phyloP scores from a whole-genome alignment of 768 basidiomycete species.

The Mycena amicta region DNA sequence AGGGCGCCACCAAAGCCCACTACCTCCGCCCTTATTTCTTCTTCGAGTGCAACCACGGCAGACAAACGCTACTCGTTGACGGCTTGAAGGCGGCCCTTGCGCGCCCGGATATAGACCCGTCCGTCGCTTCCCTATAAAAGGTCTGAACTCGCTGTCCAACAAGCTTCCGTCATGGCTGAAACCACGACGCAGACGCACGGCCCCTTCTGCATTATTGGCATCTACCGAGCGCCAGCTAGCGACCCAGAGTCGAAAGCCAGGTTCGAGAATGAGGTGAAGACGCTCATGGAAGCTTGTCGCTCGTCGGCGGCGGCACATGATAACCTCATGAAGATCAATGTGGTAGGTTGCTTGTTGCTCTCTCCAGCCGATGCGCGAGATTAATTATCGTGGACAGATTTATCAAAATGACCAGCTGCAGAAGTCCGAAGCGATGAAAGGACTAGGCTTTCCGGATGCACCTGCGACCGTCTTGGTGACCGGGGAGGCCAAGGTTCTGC shows the following conservation, averaged over 20 bases:
- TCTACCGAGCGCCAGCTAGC: conserved; percentile 3
- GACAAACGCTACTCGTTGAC: no score
- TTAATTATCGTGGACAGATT: neutral
- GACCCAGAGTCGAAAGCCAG: neutral
- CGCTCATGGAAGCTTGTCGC: neutral
- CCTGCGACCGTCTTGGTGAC: conserved; percentile 8
- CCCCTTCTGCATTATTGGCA: conserved; percentile 6
- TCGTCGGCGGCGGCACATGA: neutral
- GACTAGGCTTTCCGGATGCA: neutral
- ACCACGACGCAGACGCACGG: neutral
- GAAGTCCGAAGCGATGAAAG: neutral
- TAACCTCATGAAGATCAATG: conserved; percentile 3
- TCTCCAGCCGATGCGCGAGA: neutral
- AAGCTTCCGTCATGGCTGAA: no score
- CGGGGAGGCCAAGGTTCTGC: neutral
- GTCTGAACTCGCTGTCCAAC: no score
- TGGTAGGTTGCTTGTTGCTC: neutral
- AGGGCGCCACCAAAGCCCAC: no score
- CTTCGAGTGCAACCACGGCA: no score
- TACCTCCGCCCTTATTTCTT: no score
- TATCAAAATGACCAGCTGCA: conserved; percentile 6
- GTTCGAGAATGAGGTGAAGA: conserved; percentile 4
- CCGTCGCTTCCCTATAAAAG: no score
- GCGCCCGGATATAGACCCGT: no score
- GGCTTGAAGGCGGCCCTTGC: no score